Evolutionary conservation across 306 rosid species (phyloP), one percentile per base, ranked within the genome.

Genomic region (Fragaria vesca): DNA sequence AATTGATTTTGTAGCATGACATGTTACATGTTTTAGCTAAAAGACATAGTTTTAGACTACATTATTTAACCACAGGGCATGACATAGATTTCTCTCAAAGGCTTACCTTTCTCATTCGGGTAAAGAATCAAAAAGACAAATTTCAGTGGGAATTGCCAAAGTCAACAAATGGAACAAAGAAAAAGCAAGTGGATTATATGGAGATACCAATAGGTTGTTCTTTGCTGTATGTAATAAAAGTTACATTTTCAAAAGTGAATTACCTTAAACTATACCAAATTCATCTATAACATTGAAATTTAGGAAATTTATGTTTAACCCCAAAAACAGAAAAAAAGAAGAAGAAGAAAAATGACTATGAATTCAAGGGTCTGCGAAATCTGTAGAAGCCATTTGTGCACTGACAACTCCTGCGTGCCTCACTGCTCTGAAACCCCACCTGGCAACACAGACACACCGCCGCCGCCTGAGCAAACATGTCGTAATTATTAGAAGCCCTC

Each of bases 391-490:
- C 76, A 30, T 80, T 78, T 1, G 86, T 9, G 30, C 70, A 75
- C 67, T 68, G 77, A 78, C 95, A 88, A 74, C 83, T 78, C 13
- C 78, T 47, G 71, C 89, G 73, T 42, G 72, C 66, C 61, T 80
- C 87, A 3, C 72, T 43, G 63, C 78, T 76, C 75, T 80, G 82
- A 16, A 15, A 73, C 16, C 88, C 89, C 74, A 90, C 68, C 47
- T 82, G 82, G 74, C 88, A 85, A 68, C 90, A 83, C 69, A 85
- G 46, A 62, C 90, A 86, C 47, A 85, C 76, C 10, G 83, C 68
- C 38, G 76, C 54, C 30, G 78, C 34, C 76, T 42, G 85, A 26
- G 28, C 68, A 30, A 36, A 66, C 16, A 71, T 8, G 26, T 34
- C 62, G 50, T 30, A 4, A 32, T 60, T 46, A 30, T 51, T 72